These are phyloP conservation scores for Haplosporangium sp. DNA, from an alignment of 371 early-diverging fungal genomes.

Conservation along the genomic window DNA sequence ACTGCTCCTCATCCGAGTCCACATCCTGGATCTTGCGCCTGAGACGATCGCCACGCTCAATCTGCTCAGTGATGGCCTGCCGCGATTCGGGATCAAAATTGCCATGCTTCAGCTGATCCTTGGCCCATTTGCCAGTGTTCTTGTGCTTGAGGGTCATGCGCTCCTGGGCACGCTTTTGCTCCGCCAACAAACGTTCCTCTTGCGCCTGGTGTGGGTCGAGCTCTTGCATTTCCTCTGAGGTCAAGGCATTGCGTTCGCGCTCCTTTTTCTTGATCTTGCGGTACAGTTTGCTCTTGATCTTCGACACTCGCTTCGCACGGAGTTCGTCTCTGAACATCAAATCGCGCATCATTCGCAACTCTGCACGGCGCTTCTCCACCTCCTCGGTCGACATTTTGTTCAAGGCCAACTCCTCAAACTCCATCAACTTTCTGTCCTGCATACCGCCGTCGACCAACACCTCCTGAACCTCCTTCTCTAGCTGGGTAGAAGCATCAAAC, in stretches of 20 bases:
- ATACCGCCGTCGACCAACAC: slow-evolving; percentile 79
- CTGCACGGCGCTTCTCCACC: slow-evolving; percentile 75
- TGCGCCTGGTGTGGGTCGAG: slow-evolving; percentile 79
- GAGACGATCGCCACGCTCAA: slow-evolving; percentile 84
- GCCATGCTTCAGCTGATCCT: slow-evolving; percentile 77
- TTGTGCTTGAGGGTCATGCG: slow-evolving; percentile 95
- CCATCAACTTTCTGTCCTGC: slow-evolving; percentile 80
- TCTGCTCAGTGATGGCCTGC: slow-evolving; percentile 86
- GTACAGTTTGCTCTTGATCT: slow-evolving; percentile 97
- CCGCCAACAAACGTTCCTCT: slow-evolving; percentile 74
- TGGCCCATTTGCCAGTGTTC: slow-evolving; percentile 96
- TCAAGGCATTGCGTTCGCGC: slow-evolving; percentile 59
- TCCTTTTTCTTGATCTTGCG: slow-evolving; percentile 86
- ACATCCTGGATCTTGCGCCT: slow-evolving; percentile 83
- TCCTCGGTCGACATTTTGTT: slow-evolving; percentile 86
- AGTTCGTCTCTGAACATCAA: slow-evolving; percentile 93
- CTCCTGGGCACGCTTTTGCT: slow-evolving; percentile 86
- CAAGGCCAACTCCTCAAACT: slow-evolving; percentile 87
- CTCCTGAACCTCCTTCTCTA: slow-evolving; percentile 85
- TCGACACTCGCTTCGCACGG: slow-evolving; percentile 91
- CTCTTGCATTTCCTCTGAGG: slow-evolving; percentile 69
- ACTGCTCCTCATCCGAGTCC: slow-evolving; percentile 65
- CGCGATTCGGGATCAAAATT: slow-evolving; percentile 78
- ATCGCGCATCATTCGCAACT: slow-evolving; percentile 91
- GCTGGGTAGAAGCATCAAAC: slow-evolving; percentile 67